Evolutionary conservation across 176 grass and related monocot genomes (phyloP).

Genomic region (Chloris gayana): DNA sequence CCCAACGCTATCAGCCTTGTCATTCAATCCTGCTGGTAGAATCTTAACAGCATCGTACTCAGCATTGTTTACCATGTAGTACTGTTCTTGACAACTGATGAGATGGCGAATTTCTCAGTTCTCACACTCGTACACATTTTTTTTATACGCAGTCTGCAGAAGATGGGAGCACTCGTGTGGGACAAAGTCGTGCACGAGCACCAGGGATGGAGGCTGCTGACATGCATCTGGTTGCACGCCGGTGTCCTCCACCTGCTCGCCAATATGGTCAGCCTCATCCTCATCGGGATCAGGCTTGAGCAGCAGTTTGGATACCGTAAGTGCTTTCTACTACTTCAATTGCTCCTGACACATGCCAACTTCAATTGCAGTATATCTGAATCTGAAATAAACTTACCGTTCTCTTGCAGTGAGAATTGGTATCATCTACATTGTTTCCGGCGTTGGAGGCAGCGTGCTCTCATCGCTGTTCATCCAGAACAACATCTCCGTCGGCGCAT

Average conservation of each 20-base stretch:
- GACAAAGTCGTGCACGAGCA: conserved; percentile 70
- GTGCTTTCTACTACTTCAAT: background rate
- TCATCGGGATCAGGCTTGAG: conserved; percentile 91
- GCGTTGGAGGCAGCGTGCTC: conserved; percentile 78
- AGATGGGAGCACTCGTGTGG: conserved; percentile 83
- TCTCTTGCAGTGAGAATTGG: conserved; percentile 67
- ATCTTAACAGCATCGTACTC: background rate
- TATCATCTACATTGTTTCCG: conserved; percentile 78
- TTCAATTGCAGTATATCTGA: background rate
- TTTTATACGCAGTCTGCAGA: conserved; percentile 66
- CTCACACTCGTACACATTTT: background rate
- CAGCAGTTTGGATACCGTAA: conserved; percentile 79
- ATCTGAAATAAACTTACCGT: conserved; percentile 3
- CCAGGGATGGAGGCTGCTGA: conserved; percentile 80
- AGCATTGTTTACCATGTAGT: background rate
- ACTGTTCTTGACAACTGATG: background rate
- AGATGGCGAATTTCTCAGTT: background rate
- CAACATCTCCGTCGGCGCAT: conserved; percentile 87
- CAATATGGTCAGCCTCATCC: conserved; percentile 92
- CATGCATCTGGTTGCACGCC: conserved; percentile 96
- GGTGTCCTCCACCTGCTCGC: conserved; percentile 84
- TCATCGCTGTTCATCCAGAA: conserved; percentile 87
- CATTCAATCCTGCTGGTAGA: no score
- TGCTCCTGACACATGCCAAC: background rate
- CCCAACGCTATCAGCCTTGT: no score